Conservation (phyloP, 2,329 filamentous ascomycete genomes). For the Didymella glomerata region DNA sequence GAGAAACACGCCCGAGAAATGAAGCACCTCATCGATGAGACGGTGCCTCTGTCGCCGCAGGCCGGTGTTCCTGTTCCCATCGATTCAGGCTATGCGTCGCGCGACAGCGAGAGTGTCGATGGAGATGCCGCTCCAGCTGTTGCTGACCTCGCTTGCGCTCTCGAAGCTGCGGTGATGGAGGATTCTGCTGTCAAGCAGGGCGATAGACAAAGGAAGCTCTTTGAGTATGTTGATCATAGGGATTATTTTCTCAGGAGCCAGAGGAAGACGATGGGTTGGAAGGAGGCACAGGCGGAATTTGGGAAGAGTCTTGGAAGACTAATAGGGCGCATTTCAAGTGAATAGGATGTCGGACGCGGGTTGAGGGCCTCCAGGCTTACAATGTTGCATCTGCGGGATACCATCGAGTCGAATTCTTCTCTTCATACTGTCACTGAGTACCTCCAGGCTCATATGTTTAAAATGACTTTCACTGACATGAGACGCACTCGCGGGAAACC, state of each 20-base stretch:
- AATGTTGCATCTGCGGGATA: neutral
- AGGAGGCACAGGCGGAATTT: no score
- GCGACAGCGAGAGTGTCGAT: neutral
- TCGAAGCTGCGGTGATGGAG: neutral
- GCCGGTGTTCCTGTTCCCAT: neutral
- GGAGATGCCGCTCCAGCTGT: neutral
- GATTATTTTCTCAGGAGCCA: neutral
- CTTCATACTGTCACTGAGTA: neutral
- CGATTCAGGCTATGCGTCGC: neutral
- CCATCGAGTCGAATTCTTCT: neutral
- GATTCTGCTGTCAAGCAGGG: neutral
- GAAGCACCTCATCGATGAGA: neutral
- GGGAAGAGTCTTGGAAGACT: neutral
- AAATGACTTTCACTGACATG: neutral
- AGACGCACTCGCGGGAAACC: neutral
- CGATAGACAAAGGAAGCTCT: neutral
- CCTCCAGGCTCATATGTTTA: neutral
- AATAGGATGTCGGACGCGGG: neutral
- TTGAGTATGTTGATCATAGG: neutral
- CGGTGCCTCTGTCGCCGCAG: neutral
- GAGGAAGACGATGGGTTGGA: neutral
- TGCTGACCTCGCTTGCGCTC: neutral
- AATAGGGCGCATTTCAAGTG: neutral
- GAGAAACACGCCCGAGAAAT: neutral
- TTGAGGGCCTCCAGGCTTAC: neutral